Evolutionary conservation across 768 basidiomycete genomes (phyloP).

Genomic region (Termitomyces sp.): DNA sequence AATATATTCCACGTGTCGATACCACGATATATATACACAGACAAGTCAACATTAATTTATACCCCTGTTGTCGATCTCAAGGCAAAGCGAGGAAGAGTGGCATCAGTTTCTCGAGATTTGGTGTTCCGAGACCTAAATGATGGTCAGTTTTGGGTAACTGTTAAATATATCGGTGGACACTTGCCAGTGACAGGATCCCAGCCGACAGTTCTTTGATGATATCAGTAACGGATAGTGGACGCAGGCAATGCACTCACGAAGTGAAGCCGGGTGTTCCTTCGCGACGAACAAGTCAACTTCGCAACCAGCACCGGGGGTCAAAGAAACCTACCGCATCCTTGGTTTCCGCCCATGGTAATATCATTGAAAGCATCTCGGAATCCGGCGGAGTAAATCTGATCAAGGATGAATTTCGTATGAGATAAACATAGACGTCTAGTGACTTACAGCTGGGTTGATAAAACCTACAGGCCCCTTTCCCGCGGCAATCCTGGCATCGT

Average conservation of each 20-base stretch:
- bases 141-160: background rate
- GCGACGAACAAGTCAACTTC: background rate
- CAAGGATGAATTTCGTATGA: background rate
- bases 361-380: slow-evolving; percentile 37
- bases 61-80: slow-evolving; percentile 8
- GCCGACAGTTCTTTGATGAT: slow-evolving; percentile 26
- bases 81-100: slow-evolving; percentile 32
- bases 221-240: background rate
- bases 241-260: slow-evolving; percentile 21
- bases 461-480: slow-evolving; percentile 46
- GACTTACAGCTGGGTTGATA: slow-evolving; percentile 40
- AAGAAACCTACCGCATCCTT: slow-evolving; percentile 31
- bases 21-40: background rate
- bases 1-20: background rate
- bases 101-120: slow-evolving; percentile 28
- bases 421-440: background rate
- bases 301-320: background rate
- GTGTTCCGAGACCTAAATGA: slow-evolving; percentile 32
- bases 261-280: slow-evolving; percentile 31
- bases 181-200: slow-evolving; percentile 41
- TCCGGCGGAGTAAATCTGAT: slow-evolving; percentile 32
- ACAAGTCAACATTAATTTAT: background rate
- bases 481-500: slow-evolving; percentile 44
- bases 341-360: slow-evolving; percentile 37
- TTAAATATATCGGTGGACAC: background rate